phyloP scores from a whole-genome alignment of 257 asterid species.

The Capsicum baccatum region DNA sequence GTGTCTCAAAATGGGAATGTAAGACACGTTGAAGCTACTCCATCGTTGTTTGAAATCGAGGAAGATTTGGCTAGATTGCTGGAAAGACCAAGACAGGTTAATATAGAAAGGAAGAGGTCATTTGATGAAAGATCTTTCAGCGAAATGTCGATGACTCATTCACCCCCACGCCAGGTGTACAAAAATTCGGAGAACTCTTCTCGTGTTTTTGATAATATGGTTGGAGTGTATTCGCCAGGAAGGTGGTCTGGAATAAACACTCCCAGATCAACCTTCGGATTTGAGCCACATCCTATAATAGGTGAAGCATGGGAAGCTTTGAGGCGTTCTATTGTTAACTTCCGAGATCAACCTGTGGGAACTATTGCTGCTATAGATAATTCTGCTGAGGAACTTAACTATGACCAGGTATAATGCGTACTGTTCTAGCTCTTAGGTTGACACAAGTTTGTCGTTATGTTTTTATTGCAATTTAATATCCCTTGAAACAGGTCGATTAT shows the following conservation, averaged over 20 bases:
- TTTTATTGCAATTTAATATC: not conserved
- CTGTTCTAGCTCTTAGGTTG: not conserved
- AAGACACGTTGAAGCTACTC: slow-evolving; percentile 52
- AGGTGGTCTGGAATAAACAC: slow-evolving; percentile 72
- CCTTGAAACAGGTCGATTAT: not conserved
- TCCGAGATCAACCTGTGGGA: slow-evolving; percentile 85
- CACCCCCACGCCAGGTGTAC: slow-evolving; percentile 63
- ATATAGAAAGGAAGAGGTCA: slow-evolving; percentile 81
- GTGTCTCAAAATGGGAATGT: slow-evolving; percentile 53
- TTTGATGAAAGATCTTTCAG: slow-evolving; percentile 88
- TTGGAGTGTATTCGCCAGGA: slow-evolving; percentile 60
- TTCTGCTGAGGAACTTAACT: slow-evolving; percentile 79
- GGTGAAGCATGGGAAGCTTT: slow-evolving; percentile 90
- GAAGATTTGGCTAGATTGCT: slow-evolving; percentile 66
- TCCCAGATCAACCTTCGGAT: slow-evolving; percentile 65
- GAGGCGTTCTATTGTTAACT: slow-evolving; percentile 75
- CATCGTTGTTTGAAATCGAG: slow-evolving; percentile 74
- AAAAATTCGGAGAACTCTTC: slow-evolving; percentile 62
- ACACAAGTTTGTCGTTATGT: not conserved
- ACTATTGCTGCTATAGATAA: slow-evolving; percentile 92
- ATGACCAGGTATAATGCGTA: slow-evolving; percentile 69
- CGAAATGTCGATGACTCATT: slow-evolving; percentile 68
- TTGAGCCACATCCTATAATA: slow-evolving; percentile 75
- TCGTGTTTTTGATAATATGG: slow-evolving; percentile 62
- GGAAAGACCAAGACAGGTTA: slow-evolving; percentile 66